These are phyloP conservation scores for Lasiodiplodia sp. DNA, from an alignment of 2,329 filamentous ascomycete genomes.

Conservation along the genomic window DNA sequence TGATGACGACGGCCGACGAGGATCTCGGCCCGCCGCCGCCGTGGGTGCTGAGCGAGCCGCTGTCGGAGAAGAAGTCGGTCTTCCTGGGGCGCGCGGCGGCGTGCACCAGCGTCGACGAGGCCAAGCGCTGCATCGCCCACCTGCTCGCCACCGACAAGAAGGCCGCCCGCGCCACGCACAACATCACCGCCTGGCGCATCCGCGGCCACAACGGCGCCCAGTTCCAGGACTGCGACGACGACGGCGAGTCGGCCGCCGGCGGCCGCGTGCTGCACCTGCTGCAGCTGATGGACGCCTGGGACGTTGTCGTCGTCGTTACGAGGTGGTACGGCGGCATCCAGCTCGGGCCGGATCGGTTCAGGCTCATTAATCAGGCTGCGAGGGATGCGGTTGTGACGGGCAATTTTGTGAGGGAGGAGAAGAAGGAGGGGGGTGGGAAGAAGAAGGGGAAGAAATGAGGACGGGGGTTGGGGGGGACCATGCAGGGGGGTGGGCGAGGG, in stretches of 20 bases:
- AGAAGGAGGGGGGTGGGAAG: conserved; percentile 43
- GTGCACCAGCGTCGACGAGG: conserved; percentile 74
- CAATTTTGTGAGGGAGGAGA: conserved; percentile 68
- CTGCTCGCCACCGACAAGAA: conserved; percentile 84
- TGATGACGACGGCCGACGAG: conserved; percentile 38
- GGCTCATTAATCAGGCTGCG: conserved; percentile 85
- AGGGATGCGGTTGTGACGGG: conserved; percentile 83
- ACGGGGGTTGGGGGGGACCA: background rate
- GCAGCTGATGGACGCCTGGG: conserved; percentile 94
- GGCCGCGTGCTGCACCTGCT: conserved; percentile 85
- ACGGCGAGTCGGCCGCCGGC: conserved; percentile 93
- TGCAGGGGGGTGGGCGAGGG: background rate
- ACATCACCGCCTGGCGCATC: conserved; percentile 94
- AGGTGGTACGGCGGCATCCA: conserved; percentile 95
- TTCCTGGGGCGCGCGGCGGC: conserved; percentile 81
- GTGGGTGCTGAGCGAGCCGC: conserved; percentile 77
- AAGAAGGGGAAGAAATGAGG: conserved; percentile 37
- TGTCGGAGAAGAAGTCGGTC: conserved; percentile 84
- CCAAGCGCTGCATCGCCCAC: conserved; percentile 73
- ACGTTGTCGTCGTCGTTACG: conserved; percentile 90
- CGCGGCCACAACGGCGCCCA: conserved; percentile 62
- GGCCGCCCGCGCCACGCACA: conserved; percentile 87
- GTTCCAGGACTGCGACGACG: conserved; percentile 93
- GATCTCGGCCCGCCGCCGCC: conserved; percentile 54
- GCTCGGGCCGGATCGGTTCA: conserved; percentile 86